Base-by-base conservation (phyloP, 192 early-diverging fungal species). In the Coemansia sp. region DNA sequence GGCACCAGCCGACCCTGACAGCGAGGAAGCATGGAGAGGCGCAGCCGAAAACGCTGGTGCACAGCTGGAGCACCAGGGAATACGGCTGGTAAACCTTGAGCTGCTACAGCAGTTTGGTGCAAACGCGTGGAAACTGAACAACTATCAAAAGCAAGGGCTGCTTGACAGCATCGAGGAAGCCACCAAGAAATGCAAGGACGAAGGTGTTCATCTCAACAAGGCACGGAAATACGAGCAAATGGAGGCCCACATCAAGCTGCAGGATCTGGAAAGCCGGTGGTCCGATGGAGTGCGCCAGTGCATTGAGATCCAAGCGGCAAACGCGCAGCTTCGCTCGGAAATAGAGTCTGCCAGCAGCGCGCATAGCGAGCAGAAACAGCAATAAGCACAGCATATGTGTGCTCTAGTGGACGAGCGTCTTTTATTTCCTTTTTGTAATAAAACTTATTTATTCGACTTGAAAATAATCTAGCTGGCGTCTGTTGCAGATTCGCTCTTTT, bases 1-100 rank as follows among this genome's bases (percentile, higher is more conserved):
- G 22, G 41, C 72, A 7, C 80, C 80, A 1, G 43, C 32, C n/a
- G 15, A 41, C 2, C 32, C 36, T 1, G 20, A 28, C n/a, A 34
- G 56, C 33, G 74, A 64, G 4, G 73, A 75, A 8, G 67, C 43
- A 22, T 84, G 81, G 81, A 51, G 35, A 38, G 18, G 14, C 33
- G 76, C 76, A 2, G 70, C 73, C 15, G 69, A 75, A 36, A 84
- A 84, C 14, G 81, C 81, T 4, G 76, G 76, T 5, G 61, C 81
- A 7, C 81, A 84, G 67, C 70, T 84, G 41, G 81, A 84, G 64
- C 81, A 84, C 70, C 81, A 84, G 48, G 38, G 15, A 14, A 75
- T 72, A 17, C 65, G 81, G 17, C 38, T 72, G 20, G 70, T 72
- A n/a, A 84, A 84, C 48, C 58, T 83, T 1, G 81, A 83, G 67